These are phyloP conservation scores for Nissolia schottii DNA, from an alignment of 306 rosid genomes.

Conservation along the genomic window DNA sequence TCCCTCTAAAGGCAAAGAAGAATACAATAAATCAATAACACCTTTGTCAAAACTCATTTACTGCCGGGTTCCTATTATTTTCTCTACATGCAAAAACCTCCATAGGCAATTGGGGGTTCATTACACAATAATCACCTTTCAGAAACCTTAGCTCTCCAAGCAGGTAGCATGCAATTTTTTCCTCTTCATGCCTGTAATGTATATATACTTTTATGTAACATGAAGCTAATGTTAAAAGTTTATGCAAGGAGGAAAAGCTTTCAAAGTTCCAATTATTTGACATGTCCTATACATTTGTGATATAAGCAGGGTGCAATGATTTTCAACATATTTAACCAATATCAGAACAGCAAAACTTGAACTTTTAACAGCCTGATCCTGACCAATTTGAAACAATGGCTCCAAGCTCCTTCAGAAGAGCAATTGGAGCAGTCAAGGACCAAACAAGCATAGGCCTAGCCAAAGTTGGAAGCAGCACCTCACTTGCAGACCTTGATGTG, in stretches of 20 bases:
- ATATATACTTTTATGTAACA: not conserved
- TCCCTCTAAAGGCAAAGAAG: constrained; percentile 3
- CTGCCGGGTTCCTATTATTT: not conserved
- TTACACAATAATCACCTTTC: not conserved
- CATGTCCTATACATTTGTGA: not conserved
- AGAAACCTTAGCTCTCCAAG: not conserved
- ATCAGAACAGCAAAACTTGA: not conserved
- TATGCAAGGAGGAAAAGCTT: not conserved
- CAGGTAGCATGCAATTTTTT: constrained; percentile 13
- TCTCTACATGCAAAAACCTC: not conserved
- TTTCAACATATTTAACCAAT: not conserved
- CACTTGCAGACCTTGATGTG: constrained; percentile 67
- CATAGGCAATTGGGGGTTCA: not conserved
- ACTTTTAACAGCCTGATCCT: not conserved
- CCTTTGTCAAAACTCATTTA: not conserved
- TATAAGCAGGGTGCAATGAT: not conserved
- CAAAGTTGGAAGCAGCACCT: constrained; percentile 61
- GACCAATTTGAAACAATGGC: constrained; percentile 30
- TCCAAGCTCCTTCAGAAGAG: constrained; percentile 59
- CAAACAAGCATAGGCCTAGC: constrained; percentile 87
- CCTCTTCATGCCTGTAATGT: not conserved
- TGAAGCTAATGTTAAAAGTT: not conserved
- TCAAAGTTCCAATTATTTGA: not conserved
- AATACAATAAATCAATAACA: too few relatives aligned
- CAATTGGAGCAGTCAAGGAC: constrained; percentile 89